These are phyloP conservation scores for Zygosaccharomyces bailii DNA, from an alignment of 805 yeast genomes.

Conservation along the genomic window DNA sequence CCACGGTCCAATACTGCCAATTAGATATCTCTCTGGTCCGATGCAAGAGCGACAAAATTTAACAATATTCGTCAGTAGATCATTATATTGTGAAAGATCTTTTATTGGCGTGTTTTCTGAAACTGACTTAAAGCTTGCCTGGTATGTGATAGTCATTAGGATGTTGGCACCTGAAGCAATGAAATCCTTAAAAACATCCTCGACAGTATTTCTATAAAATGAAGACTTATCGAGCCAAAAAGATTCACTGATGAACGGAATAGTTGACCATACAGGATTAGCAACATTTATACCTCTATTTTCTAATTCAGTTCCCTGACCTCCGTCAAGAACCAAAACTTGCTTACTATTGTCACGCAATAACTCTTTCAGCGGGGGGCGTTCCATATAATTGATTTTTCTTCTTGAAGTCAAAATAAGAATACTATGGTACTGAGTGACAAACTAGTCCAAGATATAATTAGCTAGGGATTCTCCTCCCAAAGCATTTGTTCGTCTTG, in stretches of 20 bases:
- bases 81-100: constrained; percentile 24
- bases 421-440: no score
- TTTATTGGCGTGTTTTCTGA: constrained; percentile 31
- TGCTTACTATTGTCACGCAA: constrained; percentile 3
- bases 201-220: constrained; percentile 41
- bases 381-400: constrained; percentile 4
- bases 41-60: constrained; percentile 24
- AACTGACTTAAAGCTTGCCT: constrained; percentile 46
- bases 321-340: constrained; percentile 51
- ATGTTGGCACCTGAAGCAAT: constrained; percentile 53
- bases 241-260: constrained; percentile 40
- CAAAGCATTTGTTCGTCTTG: no score
- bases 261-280: constrained; percentile 61
- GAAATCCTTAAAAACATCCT: constrained; percentile 50
- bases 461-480: neutral
- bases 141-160: constrained; percentile 59
- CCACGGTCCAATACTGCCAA: constrained; percentile 73
- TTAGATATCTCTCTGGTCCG: constrained; percentile 27
- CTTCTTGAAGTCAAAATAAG: neutral
- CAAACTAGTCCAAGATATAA: neutral
- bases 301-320: constrained; percentile 63
- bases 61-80: constrained; percentile 24
- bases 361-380: constrained; percentile 6
- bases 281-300: constrained; percentile 43
- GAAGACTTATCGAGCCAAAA: constrained; percentile 29